Conservation (phyloP, 495 filamentous ascomycete species). For the Podospora didyma region DNA sequence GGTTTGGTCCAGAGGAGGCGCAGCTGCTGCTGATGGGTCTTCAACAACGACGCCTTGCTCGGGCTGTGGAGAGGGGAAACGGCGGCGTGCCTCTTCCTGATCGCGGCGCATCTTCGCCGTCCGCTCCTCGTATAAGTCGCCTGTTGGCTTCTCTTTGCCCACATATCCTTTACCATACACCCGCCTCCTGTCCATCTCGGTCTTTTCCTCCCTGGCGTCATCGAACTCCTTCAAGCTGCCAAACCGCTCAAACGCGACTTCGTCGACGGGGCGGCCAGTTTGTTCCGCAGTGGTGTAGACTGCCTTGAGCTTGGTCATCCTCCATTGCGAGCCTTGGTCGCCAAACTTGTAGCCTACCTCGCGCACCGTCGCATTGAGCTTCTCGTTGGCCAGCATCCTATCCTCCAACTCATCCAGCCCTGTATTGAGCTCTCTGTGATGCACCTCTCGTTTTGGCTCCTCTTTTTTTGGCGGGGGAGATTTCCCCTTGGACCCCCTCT, state of each 20-base stretch:
- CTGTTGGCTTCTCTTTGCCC: constrained; percentile 82
- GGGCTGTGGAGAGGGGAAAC: constrained; percentile 15
- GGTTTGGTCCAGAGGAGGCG: constrained; percentile 64
- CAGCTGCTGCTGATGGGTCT: constrained; percentile 37
- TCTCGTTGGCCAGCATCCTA: neutral
- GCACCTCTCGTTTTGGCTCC: constrained; percentile 71
- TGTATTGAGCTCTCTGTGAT: constrained; percentile 74
- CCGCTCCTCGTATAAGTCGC: constrained; percentile 79
- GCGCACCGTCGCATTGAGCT: constrained; percentile 50
- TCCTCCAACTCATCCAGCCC: constrained; percentile 49
- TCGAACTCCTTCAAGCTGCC: constrained; percentile 79
- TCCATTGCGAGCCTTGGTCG: constrained; percentile 85
- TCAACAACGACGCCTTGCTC: constrained; percentile 44
- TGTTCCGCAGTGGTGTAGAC: constrained; percentile 80
- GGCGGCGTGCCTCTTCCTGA: neutral
- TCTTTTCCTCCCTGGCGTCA: constrained; percentile 89
- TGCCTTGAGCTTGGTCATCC: constrained; percentile 88
- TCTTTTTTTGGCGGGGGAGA: constrained; percentile 51
- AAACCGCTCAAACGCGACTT: constrained; percentile 75
- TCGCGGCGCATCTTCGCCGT: constrained; percentile 19
- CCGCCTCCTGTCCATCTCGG: constrained; percentile 80
- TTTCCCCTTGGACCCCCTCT: constrained; percentile 54
- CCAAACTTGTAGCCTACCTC: constrained; percentile 84
- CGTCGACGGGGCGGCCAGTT: constrained; percentile 64
- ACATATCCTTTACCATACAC: constrained; percentile 84